Conservation (phyloP, 2,329 filamentous ascomycete species). For the Trichoderma lentiforme region DNA sequence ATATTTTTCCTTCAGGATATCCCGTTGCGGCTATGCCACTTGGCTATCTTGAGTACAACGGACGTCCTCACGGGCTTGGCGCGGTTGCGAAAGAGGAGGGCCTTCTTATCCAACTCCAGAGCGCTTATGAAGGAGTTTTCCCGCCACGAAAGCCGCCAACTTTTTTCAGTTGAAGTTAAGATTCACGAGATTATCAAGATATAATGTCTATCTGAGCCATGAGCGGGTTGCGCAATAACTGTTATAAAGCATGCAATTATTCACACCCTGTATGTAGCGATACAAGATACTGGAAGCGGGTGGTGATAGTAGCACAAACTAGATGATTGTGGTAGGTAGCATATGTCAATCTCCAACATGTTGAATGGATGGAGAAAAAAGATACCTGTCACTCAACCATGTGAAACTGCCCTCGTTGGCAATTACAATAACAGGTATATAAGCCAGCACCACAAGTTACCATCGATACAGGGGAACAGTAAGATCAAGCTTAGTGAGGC, state of each 20-base stretch:
- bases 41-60: conserved; percentile 18
- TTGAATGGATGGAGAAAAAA: neutral
- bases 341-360: neutral
- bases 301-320: neutral
- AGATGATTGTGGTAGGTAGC: neutral
- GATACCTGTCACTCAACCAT: neutral
- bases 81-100: conserved; percentile 18
- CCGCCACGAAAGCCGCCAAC: conserved; percentile 1
- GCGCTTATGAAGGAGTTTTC: conserved; percentile 18
- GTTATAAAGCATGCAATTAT: neutral
- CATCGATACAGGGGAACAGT: neutral
- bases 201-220: too few species aligned
- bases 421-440: neutral
- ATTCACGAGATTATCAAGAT: too few species aligned
- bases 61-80: conserved; percentile 16
- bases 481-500: neutral
- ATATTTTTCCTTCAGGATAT: conserved; percentile 9
- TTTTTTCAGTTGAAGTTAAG: neutral
- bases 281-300: neutral
- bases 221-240: too few species aligned
- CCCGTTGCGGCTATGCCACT: conserved; percentile 19
- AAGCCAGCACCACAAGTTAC: neutral
- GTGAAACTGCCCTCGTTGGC: neutral
- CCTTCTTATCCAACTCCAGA: conserved; percentile 17
- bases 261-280: neutral